Evolutionary conservation across 2,329 filamentous ascomycete species (phyloP), one percentile per base, ranked within the genome.

Genomic region (Sphaerostilbella broomeana): DNA sequence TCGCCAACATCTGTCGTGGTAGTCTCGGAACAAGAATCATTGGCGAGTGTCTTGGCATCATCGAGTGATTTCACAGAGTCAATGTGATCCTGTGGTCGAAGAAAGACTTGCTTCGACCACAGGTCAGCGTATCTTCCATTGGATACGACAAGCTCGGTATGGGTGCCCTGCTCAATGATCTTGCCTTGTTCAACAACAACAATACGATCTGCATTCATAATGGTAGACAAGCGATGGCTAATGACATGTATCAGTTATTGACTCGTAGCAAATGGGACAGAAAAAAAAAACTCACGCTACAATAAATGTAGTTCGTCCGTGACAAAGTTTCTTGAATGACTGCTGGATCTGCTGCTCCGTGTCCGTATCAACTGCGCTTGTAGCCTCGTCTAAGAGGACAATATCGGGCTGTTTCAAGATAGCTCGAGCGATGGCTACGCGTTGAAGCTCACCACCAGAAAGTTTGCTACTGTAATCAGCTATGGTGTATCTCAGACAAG

Each of bases 361-460:
- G 22, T 80, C 75, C 0, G 80, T 81, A 45, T 86, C 79, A 42
- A 90, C 79, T 6, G 84, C 80, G 25, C 82, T 86, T 4, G 86
- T 88, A 1, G 85, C 81, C 58, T 89, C 85, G 48, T 90, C 85
- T 1, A 90, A 70, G 26, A 90, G 70, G 8, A 90, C 77, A 44
- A 89, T 79, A 40, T 85, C 79, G 0, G 85, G 84, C 43, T 75
- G 73, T 59, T 86, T 85, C 47, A 89, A 65, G 33, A 90, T 73
- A 1, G 84, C 82, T 18, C 84, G 75, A 6, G 79, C 79, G 53
- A 83, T 83, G 5, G 79, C 79, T 19, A 83, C 70, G 32, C 79
- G 73, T 51, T 84, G 79, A 5, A 81, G 60, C 53, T 84, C 79
- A 17, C 79, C 79, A 2, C 79, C 79, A 4, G 79, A 83, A 2